Base-by-base conservation (phyloP, 805 yeast genomes). In the Saturnispora galanensis region DNA sequence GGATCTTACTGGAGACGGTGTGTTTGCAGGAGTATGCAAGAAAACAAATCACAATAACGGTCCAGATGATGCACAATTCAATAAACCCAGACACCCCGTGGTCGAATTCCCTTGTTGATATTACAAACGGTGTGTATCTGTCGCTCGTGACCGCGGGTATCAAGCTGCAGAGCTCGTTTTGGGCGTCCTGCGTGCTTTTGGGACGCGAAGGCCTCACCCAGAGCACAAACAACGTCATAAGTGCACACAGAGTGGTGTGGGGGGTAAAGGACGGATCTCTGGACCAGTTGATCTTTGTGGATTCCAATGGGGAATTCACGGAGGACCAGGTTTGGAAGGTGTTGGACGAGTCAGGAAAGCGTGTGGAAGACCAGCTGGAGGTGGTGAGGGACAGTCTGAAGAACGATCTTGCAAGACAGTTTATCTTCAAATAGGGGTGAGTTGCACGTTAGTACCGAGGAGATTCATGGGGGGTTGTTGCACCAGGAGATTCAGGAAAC, bases 91-190 rank as follows among this genome's bases (percentile, higher is more conserved):
- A 21, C 26, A 21, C 26, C 26, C 26, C 16, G n/a, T 37, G 42
- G 41, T 16, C 45, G n/a, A 44, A 31, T 12, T 87, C 84, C 56
- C 60, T 85, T 36, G 73, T 79, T 42, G 78, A 81, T 1, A 80
- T 83, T 17, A 69, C 90, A 34, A 90, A 93, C 59, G 80, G 87
- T 2, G 65, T 80, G 1, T 79, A 70, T 50, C 63, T 84, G 50
- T 95, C 97, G 0, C 69, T 90, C 37, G 60, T 88, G 1, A 90
- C 88, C 60, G 83, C 95, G 6, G 87, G 85, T 38, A 70, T 89
- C 15, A 81, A 87, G 0, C 61, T 90, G 44, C 66, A 69, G 39
- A 63, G 73, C n/a, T 74, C 88, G 1, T 79, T 81, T 53, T 71
- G 76, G 0, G 76, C 88, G 13, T 64, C 74, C 4, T 16, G 16